phyloP scores from a whole-genome alignment of 2,329 filamentous ascomycete species.

The Magnaporthiopsis incrustans region DNA sequence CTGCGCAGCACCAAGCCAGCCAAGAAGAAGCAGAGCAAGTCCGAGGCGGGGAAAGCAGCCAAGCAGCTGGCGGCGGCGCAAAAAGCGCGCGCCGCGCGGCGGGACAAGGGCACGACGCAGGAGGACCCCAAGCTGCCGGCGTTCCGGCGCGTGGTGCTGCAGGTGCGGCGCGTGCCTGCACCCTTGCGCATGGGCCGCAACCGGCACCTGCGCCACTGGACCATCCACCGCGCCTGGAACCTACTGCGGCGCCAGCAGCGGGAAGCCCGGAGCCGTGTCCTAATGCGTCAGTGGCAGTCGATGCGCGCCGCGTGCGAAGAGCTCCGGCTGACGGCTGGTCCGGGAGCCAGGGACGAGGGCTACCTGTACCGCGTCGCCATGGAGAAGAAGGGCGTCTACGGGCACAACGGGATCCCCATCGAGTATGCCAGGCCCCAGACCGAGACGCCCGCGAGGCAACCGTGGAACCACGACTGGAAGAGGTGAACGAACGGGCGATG shows the following conservation, averaged over 20 bases:
- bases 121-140: constrained; percentile 25
- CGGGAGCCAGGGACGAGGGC: constrained; percentile 51
- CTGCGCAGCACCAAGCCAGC: not conserved
- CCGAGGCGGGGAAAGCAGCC: not conserved
- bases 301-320: constrained; percentile 86
- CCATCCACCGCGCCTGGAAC: constrained; percentile 93
- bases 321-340: constrained; percentile 53
- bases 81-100: constrained; percentile 9
- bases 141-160: constrained; percentile 24
- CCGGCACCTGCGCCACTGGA: constrained; percentile 91
- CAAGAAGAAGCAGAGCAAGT: constrained; percentile 1
- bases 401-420: constrained; percentile 67
- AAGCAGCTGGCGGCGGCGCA: not conserved
- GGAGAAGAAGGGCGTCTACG: constrained; percentile 82
- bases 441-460: constrained; percentile 66
- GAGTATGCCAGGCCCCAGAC: constrained; percentile 85
- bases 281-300: constrained; percentile 70
- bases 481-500: constrained; percentile 29
- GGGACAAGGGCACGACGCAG: constrained; percentile 9
- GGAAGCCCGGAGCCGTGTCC: constrained; percentile 54
- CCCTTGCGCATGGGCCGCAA: constrained; percentile 85
- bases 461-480: constrained; percentile 96
- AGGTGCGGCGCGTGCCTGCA: constrained; percentile 31
- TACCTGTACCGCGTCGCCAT: constrained; percentile 81
- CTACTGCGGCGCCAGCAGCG: constrained; percentile 66